A percentile compares a stretch with the other conserved stretches of the same genome.
Conservation (phyloP, 257 asterid genomes). For the Jaltomata sinuosa region DNA sequence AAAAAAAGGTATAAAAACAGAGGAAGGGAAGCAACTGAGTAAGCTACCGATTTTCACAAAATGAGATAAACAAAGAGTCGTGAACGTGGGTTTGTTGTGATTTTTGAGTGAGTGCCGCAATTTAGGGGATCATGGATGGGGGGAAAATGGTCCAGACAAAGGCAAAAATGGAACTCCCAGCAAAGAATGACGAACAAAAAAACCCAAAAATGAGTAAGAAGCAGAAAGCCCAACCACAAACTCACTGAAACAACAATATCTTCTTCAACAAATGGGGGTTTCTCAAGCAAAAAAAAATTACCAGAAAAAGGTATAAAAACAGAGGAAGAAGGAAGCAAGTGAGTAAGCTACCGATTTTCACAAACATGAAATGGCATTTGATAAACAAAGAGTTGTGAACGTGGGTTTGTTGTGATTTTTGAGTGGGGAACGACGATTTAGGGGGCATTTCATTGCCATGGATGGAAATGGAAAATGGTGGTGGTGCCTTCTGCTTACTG, state of each 20-base stretch:
- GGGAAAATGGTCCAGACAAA: no score
- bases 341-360: not conserved
- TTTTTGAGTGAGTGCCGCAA: not conserved
- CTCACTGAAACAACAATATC: not conserved
- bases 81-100: not conserved
- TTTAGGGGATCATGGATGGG: not conserved
- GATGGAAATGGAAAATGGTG: not conserved
- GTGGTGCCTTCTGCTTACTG: not conserved
- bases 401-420: not conserved
- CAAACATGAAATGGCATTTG: no score
- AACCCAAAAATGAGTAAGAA: no score
- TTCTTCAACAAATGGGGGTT: not conserved
- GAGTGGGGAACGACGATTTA: not conserved
- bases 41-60: not conserved
- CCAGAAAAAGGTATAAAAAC: not conserved
- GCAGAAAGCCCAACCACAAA: no score
- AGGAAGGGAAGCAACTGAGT: not conserved
- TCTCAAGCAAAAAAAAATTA: no score
- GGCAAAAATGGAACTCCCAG: no score
- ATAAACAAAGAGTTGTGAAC: not conserved
- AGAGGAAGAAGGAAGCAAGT: not conserved
- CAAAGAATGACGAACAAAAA: no score
- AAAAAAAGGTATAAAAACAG: not conserved
- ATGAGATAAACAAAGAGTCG: not conserved
- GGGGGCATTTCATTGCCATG: not conserved